phyloP scores from a whole-genome alignment of 1,284 basidiomycete species.

The Exobasidium rhododendri region DNA sequence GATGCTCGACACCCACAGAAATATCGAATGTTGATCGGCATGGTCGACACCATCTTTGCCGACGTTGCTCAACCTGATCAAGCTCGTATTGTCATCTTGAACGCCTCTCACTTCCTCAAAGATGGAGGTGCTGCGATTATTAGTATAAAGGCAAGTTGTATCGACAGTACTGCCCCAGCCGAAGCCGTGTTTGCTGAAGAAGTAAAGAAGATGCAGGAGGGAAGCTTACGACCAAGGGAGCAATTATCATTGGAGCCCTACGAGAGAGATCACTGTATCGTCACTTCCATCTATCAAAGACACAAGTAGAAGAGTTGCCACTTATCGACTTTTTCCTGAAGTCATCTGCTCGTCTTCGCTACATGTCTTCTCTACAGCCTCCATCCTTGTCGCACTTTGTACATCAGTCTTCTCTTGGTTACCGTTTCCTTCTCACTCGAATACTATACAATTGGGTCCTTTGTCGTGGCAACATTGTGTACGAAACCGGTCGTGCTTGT shows the following conservation, averaged over 20 bases:
- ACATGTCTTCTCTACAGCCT: not conserved
- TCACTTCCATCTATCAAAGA: constrained; percentile 52
- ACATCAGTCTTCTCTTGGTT: not conserved
- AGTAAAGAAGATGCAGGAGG: constrained; percentile 75
- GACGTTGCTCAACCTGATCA: constrained; percentile 99
- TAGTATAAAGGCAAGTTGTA: constrained; percentile 99
- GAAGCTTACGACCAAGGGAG: constrained; percentile 65
- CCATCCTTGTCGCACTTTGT: not conserved
- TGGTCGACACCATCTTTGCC: constrained; percentile 65
- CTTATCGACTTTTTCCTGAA: no score
- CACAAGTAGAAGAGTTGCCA: constrained; percentile 15
- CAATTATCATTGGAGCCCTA: constrained; percentile 69
- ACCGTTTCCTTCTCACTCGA: no score
- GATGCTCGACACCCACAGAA: constrained; percentile 79
- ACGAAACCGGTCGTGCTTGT: not conserved
- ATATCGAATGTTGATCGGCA: constrained; percentile 53
- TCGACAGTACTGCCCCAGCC: constrained; percentile 88
- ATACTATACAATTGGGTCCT: not conserved
- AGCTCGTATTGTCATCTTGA: constrained; percentile 74
- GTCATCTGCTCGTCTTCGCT: no score
- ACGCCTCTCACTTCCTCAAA: constrained; percentile 95
- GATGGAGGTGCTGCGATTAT: constrained; percentile 89
- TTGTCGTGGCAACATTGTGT: not conserved
- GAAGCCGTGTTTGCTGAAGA: constrained; percentile 87
- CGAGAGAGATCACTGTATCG: constrained; percentile 54